Conservation (phyloP, 2,329 filamentous ascomycete species). For the Claviceps pazoutovae region DNA sequence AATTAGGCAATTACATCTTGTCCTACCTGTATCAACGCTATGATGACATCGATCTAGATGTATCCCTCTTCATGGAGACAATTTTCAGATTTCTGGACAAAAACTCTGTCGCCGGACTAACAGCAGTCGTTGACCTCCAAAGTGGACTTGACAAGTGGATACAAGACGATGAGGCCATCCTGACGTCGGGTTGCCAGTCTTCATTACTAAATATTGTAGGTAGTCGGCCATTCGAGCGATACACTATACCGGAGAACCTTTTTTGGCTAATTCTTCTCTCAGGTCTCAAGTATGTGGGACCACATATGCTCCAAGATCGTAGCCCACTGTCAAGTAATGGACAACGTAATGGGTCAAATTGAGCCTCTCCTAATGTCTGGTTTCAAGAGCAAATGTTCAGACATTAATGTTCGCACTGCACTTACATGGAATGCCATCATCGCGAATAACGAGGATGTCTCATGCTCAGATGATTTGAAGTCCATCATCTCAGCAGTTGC, state of each 20-base stretch:
- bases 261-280: constrained; percentile 13
- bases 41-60: constrained; percentile 17
- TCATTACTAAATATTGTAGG: constrained; percentile 27
- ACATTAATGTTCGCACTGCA: constrained; percentile 36
- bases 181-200: constrained; percentile 27
- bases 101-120: constrained; percentile 14
- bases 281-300: constrained; percentile 28
- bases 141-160: constrained; percentile 49
- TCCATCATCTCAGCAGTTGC: constrained; percentile 46
- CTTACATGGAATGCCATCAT: constrained; percentile 58
- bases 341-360: constrained; percentile 35
- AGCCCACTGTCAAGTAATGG: constrained; percentile 21
- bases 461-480: constrained; percentile 53
- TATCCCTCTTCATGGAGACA: constrained; percentile 5
- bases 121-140: constrained; percentile 47
- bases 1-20: constrained; percentile 40
- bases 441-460: constrained; percentile 40
- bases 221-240: not conserved
- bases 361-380: constrained; percentile 41
- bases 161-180: constrained; percentile 35
- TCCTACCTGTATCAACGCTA: constrained; percentile 37
- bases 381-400: constrained; percentile 43
- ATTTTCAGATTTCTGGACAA: constrained; percentile 25
- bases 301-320: constrained; percentile 28
- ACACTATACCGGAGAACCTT: not conserved